Evolutionary conservation across 1,139 yeast species (phyloP).

Genomic region (Hemisphaericaspora lyxosophila): DNA sequence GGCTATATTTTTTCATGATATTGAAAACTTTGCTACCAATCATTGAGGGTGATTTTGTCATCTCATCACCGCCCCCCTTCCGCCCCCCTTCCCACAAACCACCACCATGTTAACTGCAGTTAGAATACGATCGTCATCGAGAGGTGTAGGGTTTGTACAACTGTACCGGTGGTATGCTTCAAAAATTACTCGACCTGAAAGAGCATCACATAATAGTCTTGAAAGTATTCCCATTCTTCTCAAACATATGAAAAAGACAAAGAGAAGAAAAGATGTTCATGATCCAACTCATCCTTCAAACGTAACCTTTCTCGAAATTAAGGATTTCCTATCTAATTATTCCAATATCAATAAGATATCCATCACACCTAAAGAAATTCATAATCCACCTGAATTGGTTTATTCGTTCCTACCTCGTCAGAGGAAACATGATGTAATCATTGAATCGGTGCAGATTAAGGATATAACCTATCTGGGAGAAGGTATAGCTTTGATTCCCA

Average conservation of each 20-base stretch:
- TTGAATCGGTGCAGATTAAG: constrained; percentile 25
- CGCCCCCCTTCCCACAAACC: too few species aligned
- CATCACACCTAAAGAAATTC: constrained; percentile 17
- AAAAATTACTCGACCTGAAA: not conserved
- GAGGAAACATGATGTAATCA: constrained; percentile 15
- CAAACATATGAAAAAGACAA: constrained; percentile 10
- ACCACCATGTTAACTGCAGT: not conserved
- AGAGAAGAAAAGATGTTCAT: constrained; percentile 12
- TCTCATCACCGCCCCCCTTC: too few species aligned
- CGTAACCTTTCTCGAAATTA: constrained; percentile 22
- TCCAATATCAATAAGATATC: constrained; percentile 6
- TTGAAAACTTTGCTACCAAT: too few species aligned
- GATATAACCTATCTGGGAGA: constrained; percentile 37
- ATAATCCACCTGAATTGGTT: constrained; percentile 27
- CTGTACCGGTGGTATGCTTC: not conserved
- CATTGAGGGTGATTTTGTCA: not conserved
- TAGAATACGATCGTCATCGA: not conserved
- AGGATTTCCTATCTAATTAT: constrained; percentile 20
- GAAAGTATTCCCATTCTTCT: constrained; percentile 5
- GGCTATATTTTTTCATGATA: too few species aligned
- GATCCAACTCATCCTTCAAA: constrained; percentile 15
- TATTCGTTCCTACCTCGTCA: constrained; percentile 23
- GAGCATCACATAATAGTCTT: not conserved
- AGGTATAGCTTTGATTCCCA: constrained; percentile 38
- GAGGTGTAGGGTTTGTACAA: not conserved